Evolutionary conservation across 345 rosid genomes (phyloP).

Genomic region (Populus euphratica): DNA sequence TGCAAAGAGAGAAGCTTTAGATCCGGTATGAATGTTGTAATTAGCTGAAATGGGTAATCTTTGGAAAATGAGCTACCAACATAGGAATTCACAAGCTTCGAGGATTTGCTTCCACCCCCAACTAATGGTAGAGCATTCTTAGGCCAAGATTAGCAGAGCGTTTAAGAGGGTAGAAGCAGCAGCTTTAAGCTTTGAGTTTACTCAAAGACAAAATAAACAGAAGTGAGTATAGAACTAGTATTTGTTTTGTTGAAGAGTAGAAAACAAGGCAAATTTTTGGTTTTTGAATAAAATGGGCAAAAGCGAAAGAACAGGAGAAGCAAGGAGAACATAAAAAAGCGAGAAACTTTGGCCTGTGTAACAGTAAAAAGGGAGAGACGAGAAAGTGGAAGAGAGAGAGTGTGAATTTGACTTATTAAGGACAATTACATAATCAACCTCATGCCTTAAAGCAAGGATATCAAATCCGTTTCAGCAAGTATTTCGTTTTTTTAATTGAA

Average conservation of each 20-base stretch:
- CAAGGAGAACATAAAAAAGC: neutral
- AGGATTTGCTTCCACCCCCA: neutral
- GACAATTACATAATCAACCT: neutral
- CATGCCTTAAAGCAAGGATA: too few species aligned
- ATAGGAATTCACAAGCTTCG: slow-evolving; percentile 5
- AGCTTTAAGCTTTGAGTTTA: neutral
- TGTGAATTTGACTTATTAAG: neutral
- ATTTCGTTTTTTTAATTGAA: too few species aligned
- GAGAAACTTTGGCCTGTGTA: neutral
- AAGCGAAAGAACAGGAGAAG: neutral
- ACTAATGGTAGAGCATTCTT: neutral
- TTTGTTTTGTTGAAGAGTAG: neutral
- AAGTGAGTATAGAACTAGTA: neutral
- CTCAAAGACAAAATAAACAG: neutral
- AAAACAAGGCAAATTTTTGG: neutral
- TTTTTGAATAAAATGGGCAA: neutral
- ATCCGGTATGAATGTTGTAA: slow-evolving; percentile 11
- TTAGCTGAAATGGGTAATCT: slow-evolving; percentile 3
- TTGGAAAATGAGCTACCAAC: neutral
- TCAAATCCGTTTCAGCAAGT: too few species aligned
- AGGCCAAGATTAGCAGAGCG: neutral
- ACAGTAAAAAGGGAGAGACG: neutral
- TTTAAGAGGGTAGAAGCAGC: neutral
- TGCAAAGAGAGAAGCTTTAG: slow-evolving; percentile 4
- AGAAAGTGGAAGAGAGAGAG: neutral